Conservation (phyloP, 2,329 filamentous ascomycete species). For the Verticillium nubilum region DNA sequence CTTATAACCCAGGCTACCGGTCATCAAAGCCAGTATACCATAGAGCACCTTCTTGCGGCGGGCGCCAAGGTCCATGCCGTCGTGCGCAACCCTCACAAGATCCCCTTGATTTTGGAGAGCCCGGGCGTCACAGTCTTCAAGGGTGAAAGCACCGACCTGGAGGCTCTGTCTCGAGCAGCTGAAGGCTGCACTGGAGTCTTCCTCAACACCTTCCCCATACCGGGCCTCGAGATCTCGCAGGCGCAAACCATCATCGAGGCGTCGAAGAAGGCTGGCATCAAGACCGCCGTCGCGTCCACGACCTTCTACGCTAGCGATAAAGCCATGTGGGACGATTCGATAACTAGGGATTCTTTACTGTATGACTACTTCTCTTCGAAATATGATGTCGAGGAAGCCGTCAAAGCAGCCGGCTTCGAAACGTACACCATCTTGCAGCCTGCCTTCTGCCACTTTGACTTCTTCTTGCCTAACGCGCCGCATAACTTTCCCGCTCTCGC, state of each 20-base stretch:
- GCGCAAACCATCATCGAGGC: constrained; percentile 24
- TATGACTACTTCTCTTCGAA: constrained; percentile 30
- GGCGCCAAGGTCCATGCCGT: constrained; percentile 28
- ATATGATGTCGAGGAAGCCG: constrained; percentile 25
- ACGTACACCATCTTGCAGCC: constrained; percentile 28
- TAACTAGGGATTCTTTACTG: constrained; percentile 10
- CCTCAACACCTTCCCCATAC: constrained; percentile 18
- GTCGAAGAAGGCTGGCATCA: constrained; percentile 23
- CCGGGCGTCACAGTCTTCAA: constrained; percentile 26
- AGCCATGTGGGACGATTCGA: constrained; percentile 17
- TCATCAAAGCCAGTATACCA: constrained; percentile 21
- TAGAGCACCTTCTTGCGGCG: constrained; percentile 24
- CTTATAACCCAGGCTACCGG: constrained; percentile 29
- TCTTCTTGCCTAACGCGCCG: constrained; percentile 13
- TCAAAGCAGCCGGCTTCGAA: constrained; percentile 20
- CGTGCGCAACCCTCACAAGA: constrained; percentile 26
- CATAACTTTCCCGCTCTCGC: constrained; percentile 23
- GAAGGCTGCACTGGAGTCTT: constrained; percentile 26
- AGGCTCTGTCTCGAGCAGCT: constrained; percentile 22
- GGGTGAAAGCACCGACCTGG: constrained; percentile 26
- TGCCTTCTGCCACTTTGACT: constrained; percentile 21
- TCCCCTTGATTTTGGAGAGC: constrained; percentile 17
- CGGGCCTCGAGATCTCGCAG: constrained; percentile 21
- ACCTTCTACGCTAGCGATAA: constrained; percentile 13
- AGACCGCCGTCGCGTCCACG: constrained; percentile 20